These are phyloP conservation scores for Coemansia sp. DNA, from an alignment of 192 early-diverging fungal species.

Conservation along the genomic window DNA sequence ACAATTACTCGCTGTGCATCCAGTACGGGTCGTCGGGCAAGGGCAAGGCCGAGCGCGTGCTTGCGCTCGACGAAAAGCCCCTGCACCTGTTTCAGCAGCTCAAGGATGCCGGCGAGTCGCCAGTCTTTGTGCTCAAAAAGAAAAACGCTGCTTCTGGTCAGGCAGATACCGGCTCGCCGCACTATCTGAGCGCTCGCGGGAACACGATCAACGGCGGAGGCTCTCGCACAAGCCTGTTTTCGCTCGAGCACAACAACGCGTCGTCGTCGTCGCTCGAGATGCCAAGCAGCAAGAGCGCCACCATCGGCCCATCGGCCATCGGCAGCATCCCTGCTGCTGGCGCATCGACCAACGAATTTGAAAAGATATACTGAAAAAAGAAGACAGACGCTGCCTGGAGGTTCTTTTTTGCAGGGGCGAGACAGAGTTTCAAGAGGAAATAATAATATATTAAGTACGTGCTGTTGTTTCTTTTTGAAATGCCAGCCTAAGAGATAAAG, in stretches of 20 bases:
- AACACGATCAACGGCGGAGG: conserved; percentile 17
- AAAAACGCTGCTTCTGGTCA: conserved; percentile 18
- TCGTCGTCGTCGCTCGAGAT: conserved; percentile 47
- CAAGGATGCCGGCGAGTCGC: conserved; percentile 65
- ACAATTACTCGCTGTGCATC: conserved; percentile 80
- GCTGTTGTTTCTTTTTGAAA: background rate
- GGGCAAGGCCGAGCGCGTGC: conserved; percentile 59
- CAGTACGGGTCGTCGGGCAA: conserved; percentile 58
- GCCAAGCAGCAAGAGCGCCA: conserved; percentile 17
- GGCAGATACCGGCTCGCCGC: background rate
- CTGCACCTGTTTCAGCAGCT: conserved; percentile 63
- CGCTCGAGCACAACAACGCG: conserved; percentile 39
- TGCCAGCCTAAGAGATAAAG: conserved; percentile 33
- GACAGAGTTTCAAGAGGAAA: background rate
- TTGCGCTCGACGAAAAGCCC: conserved; percentile 79
- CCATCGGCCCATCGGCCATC: conserved; percentile 9
- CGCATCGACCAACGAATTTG: conserved; percentile 39
- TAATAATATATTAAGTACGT: background rate
- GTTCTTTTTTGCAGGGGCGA: background rate
- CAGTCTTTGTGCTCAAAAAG: conserved; percentile 73
- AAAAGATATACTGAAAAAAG: conserved; percentile 17
- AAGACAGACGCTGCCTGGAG: background rate
- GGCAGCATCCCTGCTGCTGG: conserved; percentile 14
- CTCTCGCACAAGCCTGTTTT: conserved; percentile 43
- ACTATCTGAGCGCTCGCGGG: background rate